phyloP scores from a whole-genome alignment of 2,329 filamentous ascomycete genomes.

The Zalaria obscura region DNA sequence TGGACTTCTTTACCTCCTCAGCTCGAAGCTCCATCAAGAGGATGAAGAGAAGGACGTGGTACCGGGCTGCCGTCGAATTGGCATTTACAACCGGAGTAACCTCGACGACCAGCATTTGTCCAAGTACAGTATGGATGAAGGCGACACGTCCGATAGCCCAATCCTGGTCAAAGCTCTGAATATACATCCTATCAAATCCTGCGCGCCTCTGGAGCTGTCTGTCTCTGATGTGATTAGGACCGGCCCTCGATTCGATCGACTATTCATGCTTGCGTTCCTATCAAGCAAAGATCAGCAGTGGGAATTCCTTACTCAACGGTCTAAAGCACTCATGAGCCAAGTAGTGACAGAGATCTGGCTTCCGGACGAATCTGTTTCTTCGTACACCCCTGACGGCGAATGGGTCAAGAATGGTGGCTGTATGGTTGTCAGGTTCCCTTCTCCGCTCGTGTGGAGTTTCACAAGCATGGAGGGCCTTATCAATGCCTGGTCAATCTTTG shows the following conservation, averaged over 20 bases:
- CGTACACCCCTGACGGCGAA: constrained; percentile 29
- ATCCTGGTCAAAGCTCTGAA: constrained; percentile 51
- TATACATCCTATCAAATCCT: constrained; percentile 76
- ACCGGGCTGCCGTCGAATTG: constrained; percentile 12
- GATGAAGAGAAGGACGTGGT: constrained; percentile 1
- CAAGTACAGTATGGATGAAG: constrained; percentile 5
- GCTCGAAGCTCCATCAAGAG: not conserved
- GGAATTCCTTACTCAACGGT: constrained; percentile 57
- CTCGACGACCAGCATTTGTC: constrained; percentile 10
- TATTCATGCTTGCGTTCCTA: constrained; percentile 63
- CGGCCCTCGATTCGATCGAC: constrained; percentile 64
- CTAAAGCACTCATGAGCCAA: constrained; percentile 56
- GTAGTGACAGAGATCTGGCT: constrained; percentile 55
- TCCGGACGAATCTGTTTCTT: constrained; percentile 45
- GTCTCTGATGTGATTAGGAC: constrained; percentile 48
- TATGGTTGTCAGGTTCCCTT: constrained; percentile 52
- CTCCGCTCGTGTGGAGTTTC: constrained; percentile 19
- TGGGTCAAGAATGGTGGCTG: constrained; percentile 43
- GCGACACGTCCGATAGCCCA: not conserved
- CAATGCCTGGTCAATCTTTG: constrained; percentile 18
- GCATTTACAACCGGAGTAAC: constrained; percentile 11
- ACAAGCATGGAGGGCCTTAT: constrained; percentile 18
- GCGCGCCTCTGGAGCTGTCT: constrained; percentile 58
- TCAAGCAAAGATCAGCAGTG: constrained; percentile 35
- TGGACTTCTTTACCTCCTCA: not conserved